These are phyloP conservation scores for Candida peoriensis DNA, from an alignment of 805 yeast species.

Conservation along the genomic window DNA sequence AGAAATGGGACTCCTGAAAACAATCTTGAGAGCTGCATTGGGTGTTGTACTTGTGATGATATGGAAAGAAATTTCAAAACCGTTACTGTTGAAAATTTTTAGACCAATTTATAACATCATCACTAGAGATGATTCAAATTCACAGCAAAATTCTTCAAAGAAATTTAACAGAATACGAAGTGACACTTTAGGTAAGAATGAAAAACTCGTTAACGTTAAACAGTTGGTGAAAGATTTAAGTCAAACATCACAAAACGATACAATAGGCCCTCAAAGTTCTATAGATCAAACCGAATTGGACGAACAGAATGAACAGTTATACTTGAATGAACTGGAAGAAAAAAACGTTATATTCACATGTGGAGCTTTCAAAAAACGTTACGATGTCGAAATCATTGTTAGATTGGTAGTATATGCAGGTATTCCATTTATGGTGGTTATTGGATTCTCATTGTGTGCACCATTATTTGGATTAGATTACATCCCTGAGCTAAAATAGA, in stretches of 20 bases:
- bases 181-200: conserved; percentile 21
- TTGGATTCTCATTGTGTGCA: conserved; percentile 26
- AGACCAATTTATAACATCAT: conserved; percentile 48
- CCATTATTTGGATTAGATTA: conserved; percentile 11
- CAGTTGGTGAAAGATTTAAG: conserved; percentile 14
- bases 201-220: conserved; percentile 16
- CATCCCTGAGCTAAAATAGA: conserved; percentile 3
- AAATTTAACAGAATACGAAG: conserved; percentile 21
- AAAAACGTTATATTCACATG: conserved; percentile 25
- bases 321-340: conserved; percentile 19
- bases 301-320: conserved; percentile 15
- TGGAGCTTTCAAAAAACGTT: conserved; percentile 55
- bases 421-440: conserved; percentile 51
- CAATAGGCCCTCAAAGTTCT: conserved; percentile 22
- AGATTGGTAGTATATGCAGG: conserved; percentile 81
- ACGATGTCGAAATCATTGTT: conserved; percentile 73
- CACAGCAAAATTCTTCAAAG: conserved; percentile 6
- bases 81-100: conserved; percentile 50
- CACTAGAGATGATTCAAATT: conserved; percentile 13
- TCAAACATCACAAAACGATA: conserved; percentile 11
- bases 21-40: conserved; percentile 44
- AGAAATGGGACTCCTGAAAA: conserved; percentile 37
- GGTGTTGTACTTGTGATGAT: conserved; percentile 59
- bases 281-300: conserved; percentile 22
- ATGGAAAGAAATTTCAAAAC: conserved; percentile 77